Base-by-base conservation (phyloP, 164 flowering plant genomes). In the Santalum album region DNA sequence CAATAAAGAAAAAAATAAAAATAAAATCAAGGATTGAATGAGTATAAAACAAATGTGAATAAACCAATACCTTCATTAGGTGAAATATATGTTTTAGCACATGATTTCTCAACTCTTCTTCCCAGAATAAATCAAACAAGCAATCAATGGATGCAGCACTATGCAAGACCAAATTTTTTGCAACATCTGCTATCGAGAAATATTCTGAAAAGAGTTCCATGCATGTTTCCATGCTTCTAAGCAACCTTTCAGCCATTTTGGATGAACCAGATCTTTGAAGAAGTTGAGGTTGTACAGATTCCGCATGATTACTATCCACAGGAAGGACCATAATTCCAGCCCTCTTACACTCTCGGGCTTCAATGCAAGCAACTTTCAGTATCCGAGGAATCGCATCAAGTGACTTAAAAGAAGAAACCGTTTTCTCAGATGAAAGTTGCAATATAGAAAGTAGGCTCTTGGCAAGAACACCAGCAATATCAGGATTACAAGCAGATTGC, bases 91-190 rank as follows among this genome's bases (percentile, higher is more conserved):
- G 80, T 1, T 58, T 62, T 32, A 87, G 76, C 55, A 84, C 83
- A 56, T 14, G 64, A 56, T 71, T 78, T 68, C 90, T 82, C 68
- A 84, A 61, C 25, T 65, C 47, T 59, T 81, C 75, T 56, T 78
- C 90, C 97, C 99, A 94, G 65, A 90, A 94, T 62, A 94, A 80
- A 40, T 84, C 87, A 75, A 90, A 90, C 63, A 94, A 63, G 63
- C 77, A 80, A 67, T 82, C 91, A 60, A 94, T 67, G 43, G 87
- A 90, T 49, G 67, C 49, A 4, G 86, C 61, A 61, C 66, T 76
- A 58, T 55, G 81, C 82, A 94, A 72, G 60, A 84, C 69, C 49
- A 72, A 62, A 65, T 19, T 56, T 59, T 73, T 78, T 44, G 81
- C 87, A 68, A 79, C 99, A 59, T 84, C 87, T 47, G 84, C 73